Conservation (phyloP, 805 yeast species). For the Metschnikowia continentalis region DNA sequence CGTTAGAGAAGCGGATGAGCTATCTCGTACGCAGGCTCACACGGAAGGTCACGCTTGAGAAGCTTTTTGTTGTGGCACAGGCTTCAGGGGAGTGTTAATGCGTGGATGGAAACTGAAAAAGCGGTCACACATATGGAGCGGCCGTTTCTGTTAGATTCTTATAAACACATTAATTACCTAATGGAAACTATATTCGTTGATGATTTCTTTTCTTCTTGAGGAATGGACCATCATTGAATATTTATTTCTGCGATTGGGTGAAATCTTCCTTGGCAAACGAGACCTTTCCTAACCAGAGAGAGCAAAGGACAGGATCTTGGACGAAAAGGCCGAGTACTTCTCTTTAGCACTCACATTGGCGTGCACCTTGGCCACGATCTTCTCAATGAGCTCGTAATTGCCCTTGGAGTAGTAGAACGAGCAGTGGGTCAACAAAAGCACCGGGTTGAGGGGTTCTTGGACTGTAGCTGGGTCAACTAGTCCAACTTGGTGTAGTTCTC, state of each 20-base stretch:
- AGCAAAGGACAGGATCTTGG: slow-evolving; percentile 33
- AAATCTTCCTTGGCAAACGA: slow-evolving; percentile 56
- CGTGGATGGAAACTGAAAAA: no score
- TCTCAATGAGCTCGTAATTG: slow-evolving; percentile 53
- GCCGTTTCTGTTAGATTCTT: no score
- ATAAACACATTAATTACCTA: no score
- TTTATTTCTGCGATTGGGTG: slow-evolving; percentile 64
- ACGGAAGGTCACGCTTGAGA: no score
- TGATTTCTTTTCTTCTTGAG: no score
- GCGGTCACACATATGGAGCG: no score
- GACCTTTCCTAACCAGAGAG: slow-evolving; percentile 84
- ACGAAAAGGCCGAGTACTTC: slow-evolving; percentile 26
- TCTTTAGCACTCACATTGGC: slow-evolving; percentile 12
- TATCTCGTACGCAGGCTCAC: no score
- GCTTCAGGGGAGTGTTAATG: no score
- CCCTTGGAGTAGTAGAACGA: slow-evolving; percentile 68
- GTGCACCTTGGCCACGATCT: slow-evolving; percentile 50
- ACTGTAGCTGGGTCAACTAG: slow-evolving; percentile 37
- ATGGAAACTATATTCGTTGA: no score
- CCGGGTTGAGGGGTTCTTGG: slow-evolving; percentile 47
- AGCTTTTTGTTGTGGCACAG: no score
- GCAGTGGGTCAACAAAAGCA: slow-evolving; percentile 62
- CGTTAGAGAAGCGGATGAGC: no score
- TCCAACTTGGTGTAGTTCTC: slow-evolving; percentile 53
- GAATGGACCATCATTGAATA: no score